A percentile compares a stretch with the other conserved stretches of the same genome.
These are phyloP conservation scores for Mariannaea elegans DNA, from an alignment of 2,329 filamentous ascomycete genomes.

Conservation along the genomic window DNA sequence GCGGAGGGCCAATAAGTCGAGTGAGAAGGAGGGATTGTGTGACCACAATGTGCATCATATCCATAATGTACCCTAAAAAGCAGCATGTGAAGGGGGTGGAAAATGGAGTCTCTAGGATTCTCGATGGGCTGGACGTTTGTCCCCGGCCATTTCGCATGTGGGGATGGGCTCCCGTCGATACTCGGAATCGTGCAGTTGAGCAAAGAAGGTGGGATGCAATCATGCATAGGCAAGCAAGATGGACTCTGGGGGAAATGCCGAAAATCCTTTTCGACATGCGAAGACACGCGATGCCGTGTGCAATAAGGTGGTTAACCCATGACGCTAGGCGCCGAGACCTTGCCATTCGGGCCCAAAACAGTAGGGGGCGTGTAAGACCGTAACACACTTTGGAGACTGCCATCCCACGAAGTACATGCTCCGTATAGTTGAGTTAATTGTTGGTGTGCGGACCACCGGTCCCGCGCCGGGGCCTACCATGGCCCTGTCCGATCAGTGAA, in stretches of 20 bases:
- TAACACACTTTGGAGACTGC: background rate
- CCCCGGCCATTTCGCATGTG: constrained; percentile 16
- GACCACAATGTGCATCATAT: constrained; percentile 14
- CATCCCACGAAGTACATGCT: background rate
- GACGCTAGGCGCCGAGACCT: constrained; percentile 21
- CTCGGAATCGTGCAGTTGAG: constrained; percentile 16
- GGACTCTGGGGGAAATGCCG: constrained; percentile 21
- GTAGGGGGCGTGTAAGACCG: constrained; percentile 10
- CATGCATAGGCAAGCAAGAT: constrained; percentile 25
- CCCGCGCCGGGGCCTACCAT: constrained; percentile 21
- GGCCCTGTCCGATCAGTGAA: constrained; percentile 5
- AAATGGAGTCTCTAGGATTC: constrained; percentile 1
- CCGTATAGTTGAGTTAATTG: background rate
- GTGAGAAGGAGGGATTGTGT: constrained; percentile 4
- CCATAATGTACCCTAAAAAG: constrained; percentile 11
- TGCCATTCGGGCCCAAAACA: background rate
- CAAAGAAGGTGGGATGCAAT: constrained; percentile 7
- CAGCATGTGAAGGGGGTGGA: constrained; percentile 16
- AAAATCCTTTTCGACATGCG: constrained; percentile 22
- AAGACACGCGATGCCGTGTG: constrained; percentile 26
- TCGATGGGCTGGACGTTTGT: constrained; percentile 4
- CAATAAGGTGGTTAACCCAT: constrained; percentile 24
- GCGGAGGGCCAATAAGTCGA: constrained; percentile 8
- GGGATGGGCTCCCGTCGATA: constrained; percentile 15
- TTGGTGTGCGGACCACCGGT: constrained; percentile 16